These are phyloP conservation scores for Zasmidium angulare DNA, from an alignment of 2,329 filamentous ascomycete genomes.

Conservation along the genomic window DNA sequence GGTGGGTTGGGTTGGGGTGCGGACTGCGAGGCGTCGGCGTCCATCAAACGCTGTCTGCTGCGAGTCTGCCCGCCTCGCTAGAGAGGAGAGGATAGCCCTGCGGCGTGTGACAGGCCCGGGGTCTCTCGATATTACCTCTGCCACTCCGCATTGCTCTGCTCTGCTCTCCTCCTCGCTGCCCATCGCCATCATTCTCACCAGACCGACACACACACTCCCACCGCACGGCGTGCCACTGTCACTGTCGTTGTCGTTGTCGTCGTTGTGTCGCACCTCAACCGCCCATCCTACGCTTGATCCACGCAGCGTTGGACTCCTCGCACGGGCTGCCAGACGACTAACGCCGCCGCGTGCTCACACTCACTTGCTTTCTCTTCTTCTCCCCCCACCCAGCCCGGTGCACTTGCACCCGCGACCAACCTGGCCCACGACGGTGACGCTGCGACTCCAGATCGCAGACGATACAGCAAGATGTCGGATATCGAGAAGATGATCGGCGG, in stretches of 20 bases:
- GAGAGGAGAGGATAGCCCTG: background rate
- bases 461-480: conserved; percentile 42
- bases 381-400: background rate
- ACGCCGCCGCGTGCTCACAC: background rate
- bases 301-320: background rate
- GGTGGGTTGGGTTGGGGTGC: too few relatives aligned
- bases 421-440: conserved; percentile 22
- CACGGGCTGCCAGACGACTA: background rate
- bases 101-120: background rate
- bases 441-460: conserved; percentile 32
- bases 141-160: background rate
- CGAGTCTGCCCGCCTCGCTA: too few relatives aligned
- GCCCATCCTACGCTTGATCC: background rate
- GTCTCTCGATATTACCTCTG: background rate
- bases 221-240: background rate
- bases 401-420: conserved; percentile 13
- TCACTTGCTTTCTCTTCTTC: background rate
- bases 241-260: background rate
- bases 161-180: background rate
- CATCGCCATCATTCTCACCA: background rate
- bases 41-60: too few relatives aligned
- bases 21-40: too few relatives aligned
- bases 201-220: background rate
- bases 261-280: background rate
- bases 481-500: conserved; percentile 47